Base-by-base conservation (phyloP, 495 filamentous ascomycete species). In the Xylaria venustula region DNA sequence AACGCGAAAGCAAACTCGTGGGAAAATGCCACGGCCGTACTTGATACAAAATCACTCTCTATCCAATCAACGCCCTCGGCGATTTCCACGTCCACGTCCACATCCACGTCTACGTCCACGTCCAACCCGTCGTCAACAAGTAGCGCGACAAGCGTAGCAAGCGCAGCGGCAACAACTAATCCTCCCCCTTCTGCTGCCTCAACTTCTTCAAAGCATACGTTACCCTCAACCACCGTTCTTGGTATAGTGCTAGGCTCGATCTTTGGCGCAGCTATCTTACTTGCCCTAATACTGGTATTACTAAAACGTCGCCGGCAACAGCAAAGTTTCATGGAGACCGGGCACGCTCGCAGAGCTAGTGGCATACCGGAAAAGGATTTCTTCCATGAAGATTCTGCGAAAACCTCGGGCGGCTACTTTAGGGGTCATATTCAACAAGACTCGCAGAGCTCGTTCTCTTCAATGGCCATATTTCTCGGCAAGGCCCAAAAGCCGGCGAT, bases 161-260 rank as follows among this genome's bases (percentile, higher is more conserved):
- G 41, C 41, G 22, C 46, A 3, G 57, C 47, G 34, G 22, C 36
- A 7, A 23, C 48, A 3, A 37, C 47, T 5, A 40, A 37, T 37
- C 8, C 42, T 19, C 11, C 12, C 32, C 12, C 46, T 1, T 51
- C 62, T 15, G 62, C 65, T 22, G 58, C 63, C 15, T 49, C 54
- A 28, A 55, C 58, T 59, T 45, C 60, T 47, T 41, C 50, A 30
- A 73, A 70, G 30, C 70, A 68, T 46, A 71, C 55, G 51, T 68
- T 80, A 32, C 79, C 77, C 42, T 76, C 85, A 14, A 81, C 81
- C 22, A 77, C 80, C 17, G 88, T 96, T 32, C 82, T 98, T 1
- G 92, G 89, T 48, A 88, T 88, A 40, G 88, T 89, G 1, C 81
- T 98, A 0, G 92, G 93, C 3, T 85, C 86, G 15, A 83, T 97